phyloP scores from a whole-genome alignment of 345 rosid genomes.

The Turnera subulata region DNA sequence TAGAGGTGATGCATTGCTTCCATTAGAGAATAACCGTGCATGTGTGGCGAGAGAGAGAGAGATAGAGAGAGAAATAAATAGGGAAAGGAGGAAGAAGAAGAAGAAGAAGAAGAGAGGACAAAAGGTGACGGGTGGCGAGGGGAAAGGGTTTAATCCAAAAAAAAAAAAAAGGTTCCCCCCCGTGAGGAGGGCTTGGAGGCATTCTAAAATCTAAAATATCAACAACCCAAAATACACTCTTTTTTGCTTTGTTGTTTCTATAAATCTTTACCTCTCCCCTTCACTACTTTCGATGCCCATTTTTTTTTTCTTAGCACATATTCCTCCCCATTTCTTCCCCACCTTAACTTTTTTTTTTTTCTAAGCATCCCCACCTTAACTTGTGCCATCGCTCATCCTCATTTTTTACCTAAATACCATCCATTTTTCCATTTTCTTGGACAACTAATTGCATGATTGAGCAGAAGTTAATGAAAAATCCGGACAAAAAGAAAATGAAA shows the following conservation, averaged over 20 bases:
- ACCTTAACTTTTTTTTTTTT: too few relatives aligned
- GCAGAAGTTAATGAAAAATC: background rate
- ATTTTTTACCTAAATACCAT: slow-evolving; percentile 6
- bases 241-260: too few relatives aligned
- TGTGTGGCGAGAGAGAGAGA: slow-evolving; percentile 34
- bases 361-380: too few relatives aligned
- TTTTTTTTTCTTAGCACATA: too few relatives aligned
- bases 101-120: slow-evolving; percentile 25
- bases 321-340: background rate
- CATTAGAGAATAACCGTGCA: slow-evolving; percentile 20
- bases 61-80: slow-evolving; percentile 8
- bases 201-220: slow-evolving; percentile 29
- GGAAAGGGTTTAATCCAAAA: slow-evolving; percentile 4
- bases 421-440: background rate
- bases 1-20: too few relatives aligned
- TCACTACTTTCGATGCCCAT: slow-evolving; percentile 46
- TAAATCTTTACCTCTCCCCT: slow-evolving; percentile 28
- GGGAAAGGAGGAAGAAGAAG: too few relatives aligned
- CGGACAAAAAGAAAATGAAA: background rate
- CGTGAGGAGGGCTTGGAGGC: slow-evolving; percentile 62
- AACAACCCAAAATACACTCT: slow-evolving; percentile 31
- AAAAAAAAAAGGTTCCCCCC: slow-evolving; percentile 31
- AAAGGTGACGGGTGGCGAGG: slow-evolving; percentile 29
- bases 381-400: background rate
- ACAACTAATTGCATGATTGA: background rate